Conservation (phyloP, 2,329 filamentous ascomycete genomes). For the Claviceps lovelessii region DNA sequence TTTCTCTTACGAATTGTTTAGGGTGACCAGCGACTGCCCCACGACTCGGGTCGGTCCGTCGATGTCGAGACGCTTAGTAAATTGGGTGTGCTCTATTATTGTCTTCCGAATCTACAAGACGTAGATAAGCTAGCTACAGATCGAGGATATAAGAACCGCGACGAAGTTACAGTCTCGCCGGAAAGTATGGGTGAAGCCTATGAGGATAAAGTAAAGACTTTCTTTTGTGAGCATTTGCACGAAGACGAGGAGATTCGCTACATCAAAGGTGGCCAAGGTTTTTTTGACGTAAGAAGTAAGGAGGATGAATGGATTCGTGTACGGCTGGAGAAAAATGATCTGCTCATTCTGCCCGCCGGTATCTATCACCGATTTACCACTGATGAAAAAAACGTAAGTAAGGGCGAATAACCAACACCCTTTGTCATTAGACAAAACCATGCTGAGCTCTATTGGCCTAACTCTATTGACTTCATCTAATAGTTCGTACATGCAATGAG, state of each 20-base stretch:
- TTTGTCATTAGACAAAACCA: neutral
- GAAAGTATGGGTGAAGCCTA: slow-evolving; percentile 73
- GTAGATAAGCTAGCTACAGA: slow-evolving; percentile 62
- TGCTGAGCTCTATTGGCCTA: neutral
- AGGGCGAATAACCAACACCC: neutral
- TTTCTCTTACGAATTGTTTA: slow-evolving; percentile 21
- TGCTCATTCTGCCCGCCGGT: slow-evolving; percentile 85
- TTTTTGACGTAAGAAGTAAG: slow-evolving; percentile 78
- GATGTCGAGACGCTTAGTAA: slow-evolving; percentile 48
- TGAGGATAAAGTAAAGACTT: slow-evolving; percentile 83
- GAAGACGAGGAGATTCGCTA: slow-evolving; percentile 98
- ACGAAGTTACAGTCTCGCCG: slow-evolving; percentile 82
- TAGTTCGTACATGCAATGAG: slow-evolving; percentile 94
- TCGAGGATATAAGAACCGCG: slow-evolving; percentile 84
- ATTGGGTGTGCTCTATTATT: slow-evolving; percentile 70
- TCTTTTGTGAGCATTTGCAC: slow-evolving; percentile 92
- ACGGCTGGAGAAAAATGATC: slow-evolving; percentile 66
- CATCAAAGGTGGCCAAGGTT: slow-evolving; percentile 75
- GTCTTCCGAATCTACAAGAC: slow-evolving; percentile 45
- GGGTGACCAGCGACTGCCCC: slow-evolving; percentile 86
- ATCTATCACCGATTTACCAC: slow-evolving; percentile 98
- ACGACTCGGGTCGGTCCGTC: slow-evolving; percentile 68
- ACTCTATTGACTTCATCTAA: slow-evolving; percentile 1
- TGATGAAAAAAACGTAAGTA: slow-evolving; percentile 69
- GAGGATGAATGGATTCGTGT: slow-evolving; percentile 85